phyloP scores from a whole-genome alignment of 257 asterid species.

The Rehmannia glutinosa region DNA sequence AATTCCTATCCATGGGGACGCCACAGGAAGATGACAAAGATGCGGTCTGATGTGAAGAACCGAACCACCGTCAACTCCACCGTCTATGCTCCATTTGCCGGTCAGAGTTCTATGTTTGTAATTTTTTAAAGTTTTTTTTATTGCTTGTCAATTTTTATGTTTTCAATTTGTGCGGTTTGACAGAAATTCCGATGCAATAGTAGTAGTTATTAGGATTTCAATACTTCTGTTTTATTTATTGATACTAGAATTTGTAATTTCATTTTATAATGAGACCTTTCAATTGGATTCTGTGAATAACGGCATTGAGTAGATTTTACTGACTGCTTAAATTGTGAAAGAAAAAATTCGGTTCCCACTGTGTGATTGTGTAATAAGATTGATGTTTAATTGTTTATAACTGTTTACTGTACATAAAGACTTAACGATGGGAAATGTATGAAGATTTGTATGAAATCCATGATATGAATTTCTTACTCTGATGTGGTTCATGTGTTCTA shows the following conservation, averaged over 20 bases:
- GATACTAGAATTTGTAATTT: background rate
- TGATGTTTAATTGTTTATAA: background rate
- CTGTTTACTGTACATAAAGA: background rate
- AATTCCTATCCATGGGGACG: conserved; percentile 2
- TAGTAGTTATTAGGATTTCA: conserved; percentile 14
- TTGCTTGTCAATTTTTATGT: no score
- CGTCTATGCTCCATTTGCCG: conserved; percentile 18
- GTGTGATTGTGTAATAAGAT: background rate
- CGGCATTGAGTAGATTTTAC: conserved; percentile 2
- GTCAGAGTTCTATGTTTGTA: conserved; percentile 11
- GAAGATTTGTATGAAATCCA: no score
- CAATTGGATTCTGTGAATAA: background rate
- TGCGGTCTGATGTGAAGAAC: conserved; percentile 26
- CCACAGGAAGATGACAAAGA: background rate
- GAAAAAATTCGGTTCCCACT: background rate
- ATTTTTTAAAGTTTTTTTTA: background rate
- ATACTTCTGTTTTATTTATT: background rate
- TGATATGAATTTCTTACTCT: no score
- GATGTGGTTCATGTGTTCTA: no score
- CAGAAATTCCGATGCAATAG: background rate
- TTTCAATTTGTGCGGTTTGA: background rate
- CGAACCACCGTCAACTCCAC: conserved; percentile 26
- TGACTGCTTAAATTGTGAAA: background rate
- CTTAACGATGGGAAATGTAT: no score
- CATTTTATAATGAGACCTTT: background rate